phyloP scores from a whole-genome alignment of 1,284 basidiomycete genomes.

The Puccinia novopanici region DNA sequence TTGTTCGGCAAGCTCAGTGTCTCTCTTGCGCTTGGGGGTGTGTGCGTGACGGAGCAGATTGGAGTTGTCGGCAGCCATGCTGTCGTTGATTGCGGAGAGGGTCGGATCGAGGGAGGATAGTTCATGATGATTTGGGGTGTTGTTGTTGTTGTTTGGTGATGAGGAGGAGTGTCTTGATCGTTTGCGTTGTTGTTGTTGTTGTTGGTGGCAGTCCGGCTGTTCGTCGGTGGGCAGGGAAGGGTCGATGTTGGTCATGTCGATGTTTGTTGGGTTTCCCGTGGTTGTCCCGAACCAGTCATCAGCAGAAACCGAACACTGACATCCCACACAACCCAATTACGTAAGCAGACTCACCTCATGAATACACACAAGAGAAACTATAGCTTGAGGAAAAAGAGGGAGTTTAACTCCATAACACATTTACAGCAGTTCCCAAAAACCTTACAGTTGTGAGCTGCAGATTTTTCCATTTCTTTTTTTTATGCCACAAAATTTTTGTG shows the following conservation, averaged over 20 bases:
- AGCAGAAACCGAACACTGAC: background rate
- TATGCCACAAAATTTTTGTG: no score
- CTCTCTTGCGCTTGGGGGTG: background rate
- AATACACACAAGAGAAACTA: no score
- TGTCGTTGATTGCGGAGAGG: constrained; percentile 17
- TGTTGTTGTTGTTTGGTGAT: background rate
- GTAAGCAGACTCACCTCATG: background rate
- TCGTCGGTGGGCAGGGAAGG: background rate
- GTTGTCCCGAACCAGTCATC: background rate
- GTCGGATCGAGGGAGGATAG: constrained; percentile 21
- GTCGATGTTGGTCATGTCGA: constrained; percentile 6
- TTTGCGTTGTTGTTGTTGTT: background rate
- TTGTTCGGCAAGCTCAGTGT: background rate
- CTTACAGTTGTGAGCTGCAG: no score
- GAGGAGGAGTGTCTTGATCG: background rate
- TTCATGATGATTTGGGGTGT: background rate
- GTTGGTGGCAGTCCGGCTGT: background rate
- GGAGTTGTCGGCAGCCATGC: background rate
- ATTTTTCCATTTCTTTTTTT: no score
- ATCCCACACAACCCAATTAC: background rate
- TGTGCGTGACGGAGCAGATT: background rate
- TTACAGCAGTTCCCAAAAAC: no score
- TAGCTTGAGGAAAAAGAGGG: no score
- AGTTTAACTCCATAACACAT: no score
- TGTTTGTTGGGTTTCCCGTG: background rate